Conservation (phyloP, 306 rosid genomes). For the Pyrus bretschneideri region DNA sequence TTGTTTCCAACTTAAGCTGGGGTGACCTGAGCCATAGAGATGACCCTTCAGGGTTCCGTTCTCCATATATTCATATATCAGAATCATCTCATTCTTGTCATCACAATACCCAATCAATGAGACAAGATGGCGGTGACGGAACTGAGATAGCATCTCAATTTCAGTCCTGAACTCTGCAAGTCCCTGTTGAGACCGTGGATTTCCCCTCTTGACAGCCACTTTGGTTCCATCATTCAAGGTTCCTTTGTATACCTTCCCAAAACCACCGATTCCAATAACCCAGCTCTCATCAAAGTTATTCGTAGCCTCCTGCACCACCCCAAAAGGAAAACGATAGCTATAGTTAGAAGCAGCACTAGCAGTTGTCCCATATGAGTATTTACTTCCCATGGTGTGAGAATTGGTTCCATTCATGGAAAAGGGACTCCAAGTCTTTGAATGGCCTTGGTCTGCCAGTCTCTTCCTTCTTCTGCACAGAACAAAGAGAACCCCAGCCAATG, state of each 20-base stretch:
- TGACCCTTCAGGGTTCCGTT: slow-evolving; percentile 83
- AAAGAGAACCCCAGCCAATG: slow-evolving; percentile 37
- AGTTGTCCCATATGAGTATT: slow-evolving; percentile 60
- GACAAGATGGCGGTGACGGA: slow-evolving; percentile 89
- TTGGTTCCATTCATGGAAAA: slow-evolving; percentile 50
- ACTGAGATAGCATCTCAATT: slow-evolving; percentile 82
- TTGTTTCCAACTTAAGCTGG: slow-evolving; percentile 75
- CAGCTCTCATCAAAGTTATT: slow-evolving; percentile 69
- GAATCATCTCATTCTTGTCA: slow-evolving; percentile 81
- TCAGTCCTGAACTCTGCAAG: slow-evolving; percentile 80
- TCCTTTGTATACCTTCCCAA: slow-evolving; percentile 83
- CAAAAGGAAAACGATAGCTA: slow-evolving; percentile 57
- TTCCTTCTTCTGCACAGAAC: slow-evolving; percentile 47
- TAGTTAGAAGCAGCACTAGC: slow-evolving; percentile 50
- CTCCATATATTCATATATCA: slow-evolving; percentile 90
- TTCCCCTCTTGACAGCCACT: slow-evolving; percentile 91
- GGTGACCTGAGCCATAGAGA: slow-evolving; percentile 66
- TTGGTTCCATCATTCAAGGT: slow-evolving; percentile 61
- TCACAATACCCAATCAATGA: slow-evolving; percentile 88
- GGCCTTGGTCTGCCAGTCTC: slow-evolving; percentile 34
- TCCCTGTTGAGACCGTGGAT: slow-evolving; percentile 79
- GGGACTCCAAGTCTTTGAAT: slow-evolving; percentile 70
- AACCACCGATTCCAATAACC: slow-evolving; percentile 84
- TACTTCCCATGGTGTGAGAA: slow-evolving; percentile 79
- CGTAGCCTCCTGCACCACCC: slow-evolving; percentile 68